Conservation (phyloP, 2,329 filamentous ascomycete species). For the Calonectria multiphialidica region DNA sequence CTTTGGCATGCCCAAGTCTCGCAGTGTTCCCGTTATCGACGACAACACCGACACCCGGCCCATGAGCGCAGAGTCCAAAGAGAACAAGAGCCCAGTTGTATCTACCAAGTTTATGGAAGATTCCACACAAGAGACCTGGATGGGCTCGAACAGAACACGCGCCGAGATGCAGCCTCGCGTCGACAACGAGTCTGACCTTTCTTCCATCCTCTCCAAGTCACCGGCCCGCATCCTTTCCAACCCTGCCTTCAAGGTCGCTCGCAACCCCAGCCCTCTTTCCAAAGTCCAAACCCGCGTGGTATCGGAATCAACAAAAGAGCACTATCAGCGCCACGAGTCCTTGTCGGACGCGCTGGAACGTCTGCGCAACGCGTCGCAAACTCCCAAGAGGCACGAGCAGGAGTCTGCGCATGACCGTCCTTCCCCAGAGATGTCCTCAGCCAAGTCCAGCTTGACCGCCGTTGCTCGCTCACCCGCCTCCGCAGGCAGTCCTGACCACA, state of each 20-base stretch:
- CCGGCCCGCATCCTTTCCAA: slow-evolving; percentile 46
- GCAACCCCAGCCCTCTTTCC: slow-evolving; percentile 53
- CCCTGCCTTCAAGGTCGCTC: slow-evolving; percentile 44
- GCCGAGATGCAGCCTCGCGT: slow-evolving; percentile 67
- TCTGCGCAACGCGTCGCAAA: slow-evolving; percentile 51
- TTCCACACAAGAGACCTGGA: slow-evolving; percentile 56
- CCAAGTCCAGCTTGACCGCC: slow-evolving; percentile 56
- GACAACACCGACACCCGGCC: slow-evolving; percentile 52
- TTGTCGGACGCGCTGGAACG: slow-evolving; percentile 50
- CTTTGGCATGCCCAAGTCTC: slow-evolving; percentile 55
- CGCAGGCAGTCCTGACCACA: slow-evolving; percentile 48
- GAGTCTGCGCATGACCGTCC: slow-evolving; percentile 38
- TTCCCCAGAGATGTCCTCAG: slow-evolving; percentile 53
- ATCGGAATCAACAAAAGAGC: slow-evolving; percentile 42
- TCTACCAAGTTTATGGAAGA: slow-evolving; percentile 54
- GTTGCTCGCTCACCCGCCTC: slow-evolving; percentile 53
- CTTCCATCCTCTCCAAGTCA: slow-evolving; percentile 57
- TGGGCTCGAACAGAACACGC: slow-evolving; percentile 55
- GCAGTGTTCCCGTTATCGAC: slow-evolving; percentile 43
- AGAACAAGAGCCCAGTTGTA: slow-evolving; percentile 57
- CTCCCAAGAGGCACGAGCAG: slow-evolving; percentile 42
- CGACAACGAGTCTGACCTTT: slow-evolving; percentile 64
- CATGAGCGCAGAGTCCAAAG: slow-evolving; percentile 54
- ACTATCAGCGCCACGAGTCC: slow-evolving; percentile 44
- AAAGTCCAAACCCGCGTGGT: slow-evolving; percentile 49